Evolutionary conservation across 176 grass and related monocot species (phyloP).

Genomic region (Areca catechu): DNA sequence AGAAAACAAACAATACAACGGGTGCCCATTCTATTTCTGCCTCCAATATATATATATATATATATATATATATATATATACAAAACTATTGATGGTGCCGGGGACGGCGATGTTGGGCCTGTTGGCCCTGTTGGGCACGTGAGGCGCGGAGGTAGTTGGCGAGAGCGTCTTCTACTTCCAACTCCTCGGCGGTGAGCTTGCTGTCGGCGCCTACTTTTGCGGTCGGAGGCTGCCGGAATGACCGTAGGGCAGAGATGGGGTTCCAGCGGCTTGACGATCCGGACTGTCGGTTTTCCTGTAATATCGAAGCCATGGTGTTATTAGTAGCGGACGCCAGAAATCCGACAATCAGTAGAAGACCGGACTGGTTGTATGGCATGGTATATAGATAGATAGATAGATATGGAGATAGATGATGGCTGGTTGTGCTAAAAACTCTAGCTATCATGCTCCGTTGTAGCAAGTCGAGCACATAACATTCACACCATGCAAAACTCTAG

Average conservation of each 20-base stretch:
- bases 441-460: too few relatives aligned
- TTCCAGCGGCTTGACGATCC: conserved; percentile 19
- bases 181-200: conserved; percentile 23
- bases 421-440: too few relatives aligned
- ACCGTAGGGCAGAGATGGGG: conserved; percentile 19
- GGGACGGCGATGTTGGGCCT: conserved; percentile 24
- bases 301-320: neutral
- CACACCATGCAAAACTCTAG: too few relatives aligned
- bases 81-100: conserved; percentile 24
- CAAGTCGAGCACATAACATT: too few relatives aligned
- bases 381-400: too few relatives aligned
- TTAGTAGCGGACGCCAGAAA: too few relatives aligned
- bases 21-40: neutral
- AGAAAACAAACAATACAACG: too few relatives aligned
- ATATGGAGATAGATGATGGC: too few relatives aligned
- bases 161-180: conserved; percentile 17
- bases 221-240: conserved; percentile 29
- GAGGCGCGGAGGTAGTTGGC: conserved; percentile 12
- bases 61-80: conserved; percentile 28
- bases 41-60: conserved; percentile 24
- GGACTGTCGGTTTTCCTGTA: conserved; percentile 35
- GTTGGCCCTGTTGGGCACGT: conserved; percentile 20
- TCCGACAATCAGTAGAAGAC: too few relatives aligned
- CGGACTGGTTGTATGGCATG: too few relatives aligned
- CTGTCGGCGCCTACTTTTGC: neutral